phyloP scores from a whole-genome alignment of 1,284 basidiomycete genomes.

The Schizophyllum commune region DNA sequence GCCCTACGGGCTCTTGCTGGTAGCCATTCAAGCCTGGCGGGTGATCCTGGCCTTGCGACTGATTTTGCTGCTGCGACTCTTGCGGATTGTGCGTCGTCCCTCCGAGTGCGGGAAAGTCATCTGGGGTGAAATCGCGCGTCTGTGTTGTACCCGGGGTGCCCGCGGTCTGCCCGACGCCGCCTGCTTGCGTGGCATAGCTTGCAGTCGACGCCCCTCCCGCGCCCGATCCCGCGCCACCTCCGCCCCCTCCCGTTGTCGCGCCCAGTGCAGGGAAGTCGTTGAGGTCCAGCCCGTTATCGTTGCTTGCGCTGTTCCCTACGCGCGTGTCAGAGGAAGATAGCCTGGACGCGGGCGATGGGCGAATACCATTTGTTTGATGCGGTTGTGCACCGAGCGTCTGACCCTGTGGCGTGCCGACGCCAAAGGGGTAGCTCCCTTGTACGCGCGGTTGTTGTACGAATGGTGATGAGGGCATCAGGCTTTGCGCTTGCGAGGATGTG shows the following conservation, averaged over 20 bases:
- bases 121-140: slow-evolving; percentile 66
- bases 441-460: slow-evolving; percentile 43
- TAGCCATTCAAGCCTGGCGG: slow-evolving; percentile 62
- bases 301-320: slow-evolving; percentile 48
- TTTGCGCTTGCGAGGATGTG: slow-evolving; percentile 19
- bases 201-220: slow-evolving; percentile 40
- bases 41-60: slow-evolving; percentile 25
- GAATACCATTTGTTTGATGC: slow-evolving; percentile 37
- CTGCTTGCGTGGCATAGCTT: slow-evolving; percentile 73
- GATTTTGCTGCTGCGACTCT: slow-evolving; percentile 26
- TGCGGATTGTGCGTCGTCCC: slow-evolving; percentile 41
- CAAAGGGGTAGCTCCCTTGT: slow-evolving; percentile 55
- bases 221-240: slow-evolving; percentile 72
- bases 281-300: slow-evolving; percentile 73
- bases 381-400: slow-evolving; percentile 49
- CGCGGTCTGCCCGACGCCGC: slow-evolving; percentile 44
- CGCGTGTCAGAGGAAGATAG: slow-evolving; percentile 32
- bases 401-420: slow-evolving; percentile 36
- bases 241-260: slow-evolving; percentile 46
- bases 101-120: slow-evolving; percentile 79
- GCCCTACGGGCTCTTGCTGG: slow-evolving; percentile 36
- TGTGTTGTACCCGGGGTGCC: slow-evolving; percentile 33
- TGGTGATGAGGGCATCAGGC: slow-evolving; percentile 25
- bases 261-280: slow-evolving; percentile 83
- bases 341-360: slow-evolving; percentile 39